Evolutionary conservation across 1,139 yeast genomes (phyloP).

Genomic region (Saccharomyces hybrid): DNA sequence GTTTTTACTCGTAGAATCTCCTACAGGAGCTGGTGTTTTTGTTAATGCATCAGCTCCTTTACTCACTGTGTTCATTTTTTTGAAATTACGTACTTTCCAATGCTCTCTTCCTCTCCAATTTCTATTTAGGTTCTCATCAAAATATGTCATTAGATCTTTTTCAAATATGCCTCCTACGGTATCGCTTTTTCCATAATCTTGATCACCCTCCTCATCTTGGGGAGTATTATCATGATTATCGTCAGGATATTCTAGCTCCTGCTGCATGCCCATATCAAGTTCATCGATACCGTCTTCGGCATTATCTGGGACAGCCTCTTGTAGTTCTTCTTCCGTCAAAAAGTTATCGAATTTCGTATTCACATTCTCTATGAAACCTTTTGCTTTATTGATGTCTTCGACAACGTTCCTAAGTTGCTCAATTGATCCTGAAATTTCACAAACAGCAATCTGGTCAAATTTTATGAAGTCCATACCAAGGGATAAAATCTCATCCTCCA

Average conservation of each 20-base stretch:
- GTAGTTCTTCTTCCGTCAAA: constrained; percentile 29
- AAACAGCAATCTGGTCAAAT: constrained; percentile 35
- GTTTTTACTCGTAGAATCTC: neutral
- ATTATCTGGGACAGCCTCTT: constrained; percentile 34
- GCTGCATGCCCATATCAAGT: constrained; percentile 12
- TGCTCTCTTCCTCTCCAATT: constrained; percentile 92
- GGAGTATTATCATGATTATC: constrained; percentile 22
- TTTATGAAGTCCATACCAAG: constrained; percentile 31
- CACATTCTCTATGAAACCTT: constrained; percentile 44
- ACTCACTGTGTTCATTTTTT: constrained; percentile 22
- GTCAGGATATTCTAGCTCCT: constrained; percentile 23
- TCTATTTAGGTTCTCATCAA: constrained; percentile 59
- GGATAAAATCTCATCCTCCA: constrained; percentile 29
- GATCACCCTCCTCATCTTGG: constrained; percentile 8
- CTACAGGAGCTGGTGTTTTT: neutral
- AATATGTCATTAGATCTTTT: constrained; percentile 67
- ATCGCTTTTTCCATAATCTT: constrained; percentile 5
- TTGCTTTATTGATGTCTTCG: constrained; percentile 51
- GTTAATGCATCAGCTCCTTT: constrained; percentile 10
- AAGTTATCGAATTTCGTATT: constrained; percentile 32
- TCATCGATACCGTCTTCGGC: constrained; percentile 25
- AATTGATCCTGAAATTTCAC: constrained; percentile 58
- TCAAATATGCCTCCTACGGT: constrained; percentile 41
- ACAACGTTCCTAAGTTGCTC: constrained; percentile 50
- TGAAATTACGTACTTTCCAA: constrained; percentile 74